A percentile compares a stretch with the other conserved stretches of the same genome.
Evolutionary conservation across 495 filamentous ascomycete genomes (phyloP).

Genomic region (Penicillium pulvis): DNA sequence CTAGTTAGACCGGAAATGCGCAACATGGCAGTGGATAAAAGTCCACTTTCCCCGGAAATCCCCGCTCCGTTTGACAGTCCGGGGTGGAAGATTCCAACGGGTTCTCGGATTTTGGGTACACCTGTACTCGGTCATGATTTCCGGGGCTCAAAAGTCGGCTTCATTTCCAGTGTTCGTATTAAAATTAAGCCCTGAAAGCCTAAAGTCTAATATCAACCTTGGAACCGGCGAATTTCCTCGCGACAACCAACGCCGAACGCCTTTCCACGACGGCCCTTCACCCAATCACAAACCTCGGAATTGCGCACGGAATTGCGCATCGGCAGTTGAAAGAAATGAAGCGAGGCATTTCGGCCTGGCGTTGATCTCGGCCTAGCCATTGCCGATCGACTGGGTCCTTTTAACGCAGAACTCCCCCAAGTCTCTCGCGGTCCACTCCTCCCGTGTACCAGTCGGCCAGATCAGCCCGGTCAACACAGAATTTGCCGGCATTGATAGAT

Average conservation of each 20-base stretch:
- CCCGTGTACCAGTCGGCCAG: not conserved
- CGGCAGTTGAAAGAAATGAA: constrained; percentile 16
- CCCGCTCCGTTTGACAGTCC: not conserved
- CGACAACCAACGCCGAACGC: not conserved
- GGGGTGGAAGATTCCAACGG: not conserved
- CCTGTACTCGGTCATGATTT: too few species aligned
- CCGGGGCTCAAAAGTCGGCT: not conserved
- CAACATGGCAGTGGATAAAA: not conserved
- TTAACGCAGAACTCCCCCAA: not conserved
- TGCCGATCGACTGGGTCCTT: not conserved
- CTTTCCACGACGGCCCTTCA: not conserved
- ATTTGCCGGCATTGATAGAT: constrained; percentile 1
- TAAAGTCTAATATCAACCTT: not conserved
- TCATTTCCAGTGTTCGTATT: not conserved
- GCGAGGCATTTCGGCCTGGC: constrained; percentile 9
- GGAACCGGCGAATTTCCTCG: not conserved
- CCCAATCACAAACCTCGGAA: constrained; percentile 6
- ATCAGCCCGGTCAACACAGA: not conserved
- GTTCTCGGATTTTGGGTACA: too few species aligned
- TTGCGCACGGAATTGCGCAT: constrained; percentile 9
- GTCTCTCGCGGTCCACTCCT: not conserved
- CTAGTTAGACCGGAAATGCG: not conserved
- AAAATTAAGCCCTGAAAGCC: not conserved
- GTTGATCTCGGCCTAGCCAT: not conserved
- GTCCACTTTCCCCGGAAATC: not conserved